Percentiles rank a stretch among this genome's conserved stretches.
Conservation (phyloP, 2,329 filamentous ascomycete genomes). For the Fusarium lyarnte region DNA sequence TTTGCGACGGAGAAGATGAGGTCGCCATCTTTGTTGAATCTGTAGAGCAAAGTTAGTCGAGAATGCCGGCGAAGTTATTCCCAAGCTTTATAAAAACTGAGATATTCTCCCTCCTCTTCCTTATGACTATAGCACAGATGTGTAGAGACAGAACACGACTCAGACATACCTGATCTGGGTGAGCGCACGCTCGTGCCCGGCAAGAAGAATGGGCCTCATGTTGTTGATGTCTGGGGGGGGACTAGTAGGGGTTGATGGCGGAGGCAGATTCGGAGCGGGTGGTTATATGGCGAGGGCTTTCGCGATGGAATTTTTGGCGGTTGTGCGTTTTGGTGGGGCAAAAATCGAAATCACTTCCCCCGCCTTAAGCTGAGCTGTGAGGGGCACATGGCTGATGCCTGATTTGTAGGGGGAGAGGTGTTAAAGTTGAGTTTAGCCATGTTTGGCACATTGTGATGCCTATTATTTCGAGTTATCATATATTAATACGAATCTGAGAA, state of each 20-base stretch:
- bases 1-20: slow-evolving; percentile 95
- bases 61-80: slow-evolving; percentile 9
- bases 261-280: slow-evolving; percentile 44
- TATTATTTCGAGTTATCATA: slow-evolving; percentile 8
- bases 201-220: slow-evolving; percentile 97
- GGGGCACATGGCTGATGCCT: slow-evolving; percentile 28
- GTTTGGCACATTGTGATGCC: slow-evolving; percentile 15
- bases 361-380: slow-evolving; percentile 20
- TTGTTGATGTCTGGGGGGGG: slow-evolving; percentile 53
- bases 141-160: not conserved
- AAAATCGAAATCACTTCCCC: slow-evolving; percentile 26
- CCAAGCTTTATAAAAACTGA: not conserved
- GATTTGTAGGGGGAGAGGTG: slow-evolving; percentile 16
- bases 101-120: slow-evolving; percentile 9
- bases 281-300: slow-evolving; percentile 48
- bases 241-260: slow-evolving; percentile 44
- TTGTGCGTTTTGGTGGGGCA: slow-evolving; percentile 59
- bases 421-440: slow-evolving; percentile 22
- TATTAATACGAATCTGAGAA: not conserved
- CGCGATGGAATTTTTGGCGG: slow-evolving; percentile 55
- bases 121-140: not conserved
- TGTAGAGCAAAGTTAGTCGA: slow-evolving; percentile 47
- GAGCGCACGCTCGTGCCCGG: slow-evolving; percentile 95
- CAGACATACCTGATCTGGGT: slow-evolving; percentile 84
- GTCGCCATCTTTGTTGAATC: slow-evolving; percentile 94